Evolutionary conservation across 2,329 filamentous ascomycete species (phyloP).

Genomic region (Apiospora saccharicola): DNA sequence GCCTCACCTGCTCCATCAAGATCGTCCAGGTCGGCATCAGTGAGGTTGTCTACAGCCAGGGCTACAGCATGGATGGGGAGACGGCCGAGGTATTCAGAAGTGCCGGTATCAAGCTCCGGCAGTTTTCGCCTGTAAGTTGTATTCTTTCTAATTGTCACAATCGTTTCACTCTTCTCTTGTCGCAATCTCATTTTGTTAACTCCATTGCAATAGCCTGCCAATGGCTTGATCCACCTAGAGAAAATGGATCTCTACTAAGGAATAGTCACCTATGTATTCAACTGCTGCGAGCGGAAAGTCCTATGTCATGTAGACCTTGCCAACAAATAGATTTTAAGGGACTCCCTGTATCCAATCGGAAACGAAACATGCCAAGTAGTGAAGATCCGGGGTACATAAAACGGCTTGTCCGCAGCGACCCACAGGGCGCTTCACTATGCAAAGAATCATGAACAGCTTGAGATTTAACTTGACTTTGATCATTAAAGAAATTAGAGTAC

Average conservation of each 20-base stretch:
- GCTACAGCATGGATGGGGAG: conserved; percentile 92
- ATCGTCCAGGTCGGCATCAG: conserved; percentile 95
- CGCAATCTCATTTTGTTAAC: conserved; percentile 16
- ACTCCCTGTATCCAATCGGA: neutral
- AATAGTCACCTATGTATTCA: neutral
- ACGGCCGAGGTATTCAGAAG: conserved; percentile 83
- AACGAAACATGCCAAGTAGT: conserved; percentile 13
- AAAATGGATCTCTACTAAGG: conserved; percentile 40
- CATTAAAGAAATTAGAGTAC: conserved; percentile 30
- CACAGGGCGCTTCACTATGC: neutral
- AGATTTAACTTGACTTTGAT: conserved; percentile 15
- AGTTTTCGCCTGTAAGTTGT: conserved; percentile 81
- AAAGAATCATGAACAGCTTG: neutral
- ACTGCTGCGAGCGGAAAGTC: too few relatives aligned
- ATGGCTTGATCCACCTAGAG: conserved; percentile 62
- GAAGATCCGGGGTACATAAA: conserved; percentile 26
- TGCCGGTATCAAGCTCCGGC: conserved; percentile 83
- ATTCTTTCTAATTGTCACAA: neutral
- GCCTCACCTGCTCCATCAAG: conserved; percentile 97
- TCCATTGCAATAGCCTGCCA: conserved; percentile 50
- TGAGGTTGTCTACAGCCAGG: conserved; percentile 93
- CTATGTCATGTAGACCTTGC: neutral
- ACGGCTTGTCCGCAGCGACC: conserved; percentile 23
- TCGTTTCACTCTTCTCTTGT: conserved; percentile 20
- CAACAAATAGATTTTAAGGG: neutral